Evolutionary conservation across 352 stramenopile genomes (phyloP).

Genomic region (Phytophthora cryptogea): DNA sequence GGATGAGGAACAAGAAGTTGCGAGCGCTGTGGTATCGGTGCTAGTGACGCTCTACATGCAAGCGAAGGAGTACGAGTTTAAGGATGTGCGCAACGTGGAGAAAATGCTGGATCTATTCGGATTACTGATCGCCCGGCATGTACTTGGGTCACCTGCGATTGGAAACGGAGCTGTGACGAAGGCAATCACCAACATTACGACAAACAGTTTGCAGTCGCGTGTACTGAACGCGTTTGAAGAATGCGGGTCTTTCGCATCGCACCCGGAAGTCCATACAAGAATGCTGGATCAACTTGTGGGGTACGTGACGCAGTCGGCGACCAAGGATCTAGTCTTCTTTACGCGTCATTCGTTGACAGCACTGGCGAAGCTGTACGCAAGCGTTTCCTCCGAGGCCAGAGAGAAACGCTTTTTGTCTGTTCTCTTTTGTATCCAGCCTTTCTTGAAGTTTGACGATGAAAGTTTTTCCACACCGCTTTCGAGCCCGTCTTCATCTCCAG

Average conservation of each 20-base stretch:
- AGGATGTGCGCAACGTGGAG: conserved; percentile 60
- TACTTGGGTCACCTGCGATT: conserved; percentile 42
- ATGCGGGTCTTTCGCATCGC: conserved; percentile 65
- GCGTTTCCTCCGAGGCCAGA: conserved; percentile 54
- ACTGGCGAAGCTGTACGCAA: conserved; percentile 78
- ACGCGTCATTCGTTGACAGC: conserved; percentile 76
- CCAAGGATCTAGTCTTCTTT: conserved; percentile 72
- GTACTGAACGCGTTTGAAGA: conserved; percentile 88
- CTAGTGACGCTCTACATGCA: conserved; percentile 81
- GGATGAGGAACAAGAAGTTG: conserved; percentile 84
- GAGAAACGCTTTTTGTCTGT: conserved; percentile 63
- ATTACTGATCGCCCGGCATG: conserved; percentile 64
- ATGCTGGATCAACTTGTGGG: conserved; percentile 69
- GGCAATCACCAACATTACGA: conserved; percentile 65
- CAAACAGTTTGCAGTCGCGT: conserved; percentile 81
- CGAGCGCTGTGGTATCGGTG: conserved; percentile 72
- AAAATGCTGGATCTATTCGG: conserved; percentile 71
- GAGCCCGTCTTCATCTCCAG: conserved; percentile 18
- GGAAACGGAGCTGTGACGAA: conserved; percentile 36
- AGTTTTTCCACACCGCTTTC: conserved; percentile 8
- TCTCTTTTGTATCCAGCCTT: conserved; percentile 71
- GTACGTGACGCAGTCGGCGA: conserved; percentile 56
- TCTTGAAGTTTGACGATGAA: conserved; percentile 54
- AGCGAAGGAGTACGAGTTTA: conserved; percentile 77
- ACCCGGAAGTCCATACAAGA: conserved; percentile 68